These are phyloP conservation scores for Aspergillus arachidicola DNA, from an alignment of 2,329 filamentous ascomycete genomes.

Conservation along the genomic window DNA sequence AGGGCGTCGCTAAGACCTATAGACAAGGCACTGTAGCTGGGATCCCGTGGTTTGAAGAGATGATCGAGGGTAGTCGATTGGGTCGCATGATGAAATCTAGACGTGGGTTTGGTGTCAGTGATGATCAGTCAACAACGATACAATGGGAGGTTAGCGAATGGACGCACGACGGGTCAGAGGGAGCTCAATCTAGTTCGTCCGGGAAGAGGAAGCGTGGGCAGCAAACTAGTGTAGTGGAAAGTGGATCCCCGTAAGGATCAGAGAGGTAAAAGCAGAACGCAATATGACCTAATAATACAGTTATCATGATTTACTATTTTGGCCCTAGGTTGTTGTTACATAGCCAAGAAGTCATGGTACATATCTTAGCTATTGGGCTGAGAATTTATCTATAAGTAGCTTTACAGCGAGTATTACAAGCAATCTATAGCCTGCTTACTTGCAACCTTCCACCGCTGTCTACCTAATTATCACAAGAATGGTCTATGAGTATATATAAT, in stretches of 20 bases:
- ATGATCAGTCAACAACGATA: conserved; percentile 67
- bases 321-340: not conserved
- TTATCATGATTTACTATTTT: not conserved
- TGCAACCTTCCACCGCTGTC: not conserved
- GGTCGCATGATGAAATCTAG: conserved; percentile 66
- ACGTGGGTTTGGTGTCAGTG: conserved; percentile 60
- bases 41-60: conserved; percentile 81
- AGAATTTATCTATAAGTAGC: not conserved
- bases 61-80: conserved; percentile 75
- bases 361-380: not conserved
- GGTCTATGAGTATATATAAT: not conserved
- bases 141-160: conserved; percentile 87
- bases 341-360: not conserved
- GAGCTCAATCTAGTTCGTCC: conserved; percentile 24
- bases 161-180: conserved; percentile 49
- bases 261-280: not conserved
- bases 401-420: not conserved
- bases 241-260: not conserved
- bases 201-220: conserved; percentile 39
- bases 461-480: not conserved
- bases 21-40: conserved; percentile 51
- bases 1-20: conserved; percentile 36
- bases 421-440: not conserved
- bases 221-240: conserved; percentile 9
- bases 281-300: not conserved